Conservation (phyloP, 495 filamentous ascomycete genomes). For the Xylaria bambusicola region DNA sequence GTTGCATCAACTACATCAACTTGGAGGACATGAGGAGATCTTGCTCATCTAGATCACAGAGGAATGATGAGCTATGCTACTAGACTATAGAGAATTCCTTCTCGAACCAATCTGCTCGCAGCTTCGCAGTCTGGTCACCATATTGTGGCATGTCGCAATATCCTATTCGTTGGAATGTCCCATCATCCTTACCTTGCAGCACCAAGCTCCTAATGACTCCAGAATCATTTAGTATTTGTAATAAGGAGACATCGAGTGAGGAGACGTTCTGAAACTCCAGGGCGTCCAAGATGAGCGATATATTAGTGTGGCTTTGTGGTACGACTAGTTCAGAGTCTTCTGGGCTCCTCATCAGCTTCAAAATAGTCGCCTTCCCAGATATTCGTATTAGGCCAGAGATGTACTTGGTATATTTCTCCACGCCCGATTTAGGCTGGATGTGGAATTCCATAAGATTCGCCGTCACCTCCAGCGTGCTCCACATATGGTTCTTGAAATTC, state of each 20-base stretch:
- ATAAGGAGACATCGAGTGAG: not conserved
- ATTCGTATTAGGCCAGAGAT: not conserved
- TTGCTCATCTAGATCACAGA: too few species aligned
- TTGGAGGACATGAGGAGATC: too few species aligned
- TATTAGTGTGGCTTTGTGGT: not conserved
- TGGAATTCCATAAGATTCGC: not conserved
- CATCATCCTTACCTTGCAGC: not conserved
- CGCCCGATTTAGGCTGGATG: not conserved
- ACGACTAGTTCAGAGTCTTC: not conserved
- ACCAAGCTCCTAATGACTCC: not conserved
- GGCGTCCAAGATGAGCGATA: not conserved
- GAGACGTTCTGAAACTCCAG: not conserved
- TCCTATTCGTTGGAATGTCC: not conserved
- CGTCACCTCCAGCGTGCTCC: not conserved
- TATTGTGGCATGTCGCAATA: not conserved
- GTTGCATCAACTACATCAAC: too few species aligned
- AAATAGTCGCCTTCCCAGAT: not conserved
- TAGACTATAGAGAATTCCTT: not conserved
- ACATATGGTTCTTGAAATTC: not conserved
- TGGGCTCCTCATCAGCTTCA: not conserved
- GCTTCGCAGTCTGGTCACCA: not conserved
- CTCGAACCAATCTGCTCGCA: not conserved
- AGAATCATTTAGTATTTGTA: not conserved
- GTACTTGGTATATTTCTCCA: not conserved
- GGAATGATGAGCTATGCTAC: not conserved